Evolutionary conservation across 2,329 filamentous ascomycete species (phyloP).

Genomic region (Pyricularia sp.): DNA sequence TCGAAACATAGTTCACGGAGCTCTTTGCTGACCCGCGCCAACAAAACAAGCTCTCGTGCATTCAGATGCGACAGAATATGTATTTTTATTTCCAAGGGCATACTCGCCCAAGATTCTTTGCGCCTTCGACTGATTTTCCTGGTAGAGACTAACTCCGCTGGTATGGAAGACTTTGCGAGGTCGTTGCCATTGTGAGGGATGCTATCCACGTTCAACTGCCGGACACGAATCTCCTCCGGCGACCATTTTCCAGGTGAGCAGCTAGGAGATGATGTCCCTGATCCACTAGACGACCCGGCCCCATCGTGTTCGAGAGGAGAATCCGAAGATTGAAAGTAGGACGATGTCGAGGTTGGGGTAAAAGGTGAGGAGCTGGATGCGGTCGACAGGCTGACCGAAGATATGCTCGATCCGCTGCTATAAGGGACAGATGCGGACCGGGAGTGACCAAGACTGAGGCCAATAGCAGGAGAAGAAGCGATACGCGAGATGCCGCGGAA

Average conservation of each 20-base stretch:
- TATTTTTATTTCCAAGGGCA: conserved; percentile 77
- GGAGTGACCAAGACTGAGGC: conserved; percentile 43
- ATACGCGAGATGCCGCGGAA: conserved; percentile 71
- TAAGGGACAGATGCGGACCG: conserved; percentile 63
- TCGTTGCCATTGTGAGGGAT: not conserved
- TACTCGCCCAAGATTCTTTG: conserved; percentile 48
- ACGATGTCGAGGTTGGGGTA: not conserved
- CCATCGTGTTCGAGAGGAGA: not conserved
- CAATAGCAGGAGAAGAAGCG: conserved; percentile 67
- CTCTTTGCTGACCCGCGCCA: conserved; percentile 65
- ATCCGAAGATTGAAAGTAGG: not conserved
- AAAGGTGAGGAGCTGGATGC: conserved; percentile 16
- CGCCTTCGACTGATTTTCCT: not conserved
- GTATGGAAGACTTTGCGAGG: conserved; percentile 47
- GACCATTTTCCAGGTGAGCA: not conserved
- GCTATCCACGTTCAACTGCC: not conserved
- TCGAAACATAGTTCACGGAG: conserved; percentile 86
- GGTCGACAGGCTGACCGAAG: conserved; percentile 43
- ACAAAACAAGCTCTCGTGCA: conserved; percentile 72
- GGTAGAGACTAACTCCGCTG: conserved; percentile 39
- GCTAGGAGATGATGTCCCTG: not conserved
- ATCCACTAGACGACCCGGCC: not conserved
- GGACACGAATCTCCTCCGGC: not conserved
- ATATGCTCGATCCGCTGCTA: conserved; percentile 40
- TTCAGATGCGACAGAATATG: conserved; percentile 66